Evolutionary conservation across 768 basidiomycete species (phyloP).

Genomic region (Kwoniella botswanensis): DNA sequence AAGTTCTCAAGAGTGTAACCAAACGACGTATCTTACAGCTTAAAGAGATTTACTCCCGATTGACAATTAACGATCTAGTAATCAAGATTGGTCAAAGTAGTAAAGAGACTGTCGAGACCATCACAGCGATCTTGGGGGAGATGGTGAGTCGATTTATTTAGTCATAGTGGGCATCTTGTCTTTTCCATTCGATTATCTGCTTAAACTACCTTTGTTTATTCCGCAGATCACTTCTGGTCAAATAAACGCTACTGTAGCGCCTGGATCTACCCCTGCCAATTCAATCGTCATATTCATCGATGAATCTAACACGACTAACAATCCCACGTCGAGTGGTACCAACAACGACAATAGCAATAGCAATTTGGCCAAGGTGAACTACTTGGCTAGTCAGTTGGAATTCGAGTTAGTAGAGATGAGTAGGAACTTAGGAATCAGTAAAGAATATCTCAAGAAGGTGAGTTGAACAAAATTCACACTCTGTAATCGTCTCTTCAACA

Average conservation of each 20-base stretch:
- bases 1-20: conserved; percentile 40
- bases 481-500: too few relatives aligned
- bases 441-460: conserved; percentile 45
- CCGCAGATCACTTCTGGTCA: conserved; percentile 19
- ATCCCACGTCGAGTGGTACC: not conserved
- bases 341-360: not conserved
- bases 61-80: conserved; percentile 37
- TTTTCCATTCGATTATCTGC: not conserved
- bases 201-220: not conserved
- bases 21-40: conserved; percentile 36
- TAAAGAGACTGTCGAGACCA: conserved; percentile 18
- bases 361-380: conserved; percentile 23
- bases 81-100: conserved; percentile 22
- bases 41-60: conserved; percentile 37
- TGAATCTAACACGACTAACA: not conserved
- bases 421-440: conserved; percentile 29
- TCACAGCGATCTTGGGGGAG: conserved; percentile 21
- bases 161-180: not conserved
- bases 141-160: conserved; percentile 28
- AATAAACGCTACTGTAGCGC: conserved; percentile 20
- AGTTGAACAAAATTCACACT: conserved; percentile 1
- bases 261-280: conserved; percentile 10
- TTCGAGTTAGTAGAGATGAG: conserved; percentile 24
- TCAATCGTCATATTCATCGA: conserved; percentile 42
- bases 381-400: conserved; percentile 26